Percentiles rank a stretch among this genome's conserved stretches.
These are phyloP conservation scores for Suhomyces prunicola DNA, from an alignment of 805 yeast genomes.

Conservation along the genomic window DNA sequence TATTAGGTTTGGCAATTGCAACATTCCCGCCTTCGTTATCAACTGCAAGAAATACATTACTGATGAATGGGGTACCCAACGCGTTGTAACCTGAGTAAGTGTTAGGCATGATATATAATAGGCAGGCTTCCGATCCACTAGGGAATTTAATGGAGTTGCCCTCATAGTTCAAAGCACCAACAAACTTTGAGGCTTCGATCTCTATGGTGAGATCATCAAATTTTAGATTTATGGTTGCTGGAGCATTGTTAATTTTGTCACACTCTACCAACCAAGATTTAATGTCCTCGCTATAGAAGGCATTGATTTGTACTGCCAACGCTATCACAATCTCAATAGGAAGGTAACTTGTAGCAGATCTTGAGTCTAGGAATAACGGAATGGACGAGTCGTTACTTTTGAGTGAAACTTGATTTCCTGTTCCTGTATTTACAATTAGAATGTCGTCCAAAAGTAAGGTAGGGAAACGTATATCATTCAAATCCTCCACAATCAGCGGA, in stretches of 20 bases:
- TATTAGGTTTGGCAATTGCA: constrained; percentile 54
- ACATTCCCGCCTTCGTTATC: constrained; percentile 55
- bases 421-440: constrained; percentile 23
- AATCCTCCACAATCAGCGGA: background rate
- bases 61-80: constrained; percentile 59
- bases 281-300: constrained; percentile 48
- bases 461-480: constrained; percentile 24
- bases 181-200: constrained; percentile 48
- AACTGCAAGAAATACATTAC: constrained; percentile 54
- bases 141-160: constrained; percentile 44
- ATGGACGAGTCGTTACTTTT: constrained; percentile 29
- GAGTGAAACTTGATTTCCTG: constrained; percentile 37
- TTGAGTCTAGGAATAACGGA: constrained; percentile 60
- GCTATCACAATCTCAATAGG: constrained; percentile 57
- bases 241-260: constrained; percentile 38
- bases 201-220: constrained; percentile 51
- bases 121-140: constrained; percentile 58
- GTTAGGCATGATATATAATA: constrained; percentile 49
- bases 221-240: constrained; percentile 51
- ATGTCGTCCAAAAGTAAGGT: constrained; percentile 25
- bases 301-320: constrained; percentile 68
- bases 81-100: constrained; percentile 46
- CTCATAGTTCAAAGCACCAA: constrained; percentile 35
- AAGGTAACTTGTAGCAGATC: constrained; percentile 46
- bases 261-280: constrained; percentile 65